These are phyloP conservation scores for Beauveria medogensis DNA, from an alignment of 2,329 filamentous ascomycete species.

Conservation along the genomic window DNA sequence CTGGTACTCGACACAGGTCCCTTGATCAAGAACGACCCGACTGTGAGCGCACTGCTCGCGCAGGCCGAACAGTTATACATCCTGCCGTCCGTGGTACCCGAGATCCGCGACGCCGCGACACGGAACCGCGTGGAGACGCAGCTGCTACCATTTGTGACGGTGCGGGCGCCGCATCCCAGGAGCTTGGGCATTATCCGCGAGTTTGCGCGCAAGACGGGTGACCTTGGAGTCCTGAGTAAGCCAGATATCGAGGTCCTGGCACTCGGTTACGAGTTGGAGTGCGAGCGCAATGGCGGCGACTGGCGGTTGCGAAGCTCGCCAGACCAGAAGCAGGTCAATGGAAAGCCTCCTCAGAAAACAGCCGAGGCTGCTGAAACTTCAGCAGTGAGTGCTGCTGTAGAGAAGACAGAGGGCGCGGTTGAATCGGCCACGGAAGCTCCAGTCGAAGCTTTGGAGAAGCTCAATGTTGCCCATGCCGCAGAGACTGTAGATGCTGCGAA, in stretches of 20 bases:
- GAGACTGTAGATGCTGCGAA: constrained; percentile 9
- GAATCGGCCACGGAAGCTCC: background rate
- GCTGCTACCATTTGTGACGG: constrained; percentile 73
- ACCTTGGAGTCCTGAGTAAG: constrained; percentile 77
- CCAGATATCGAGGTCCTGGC: constrained; percentile 87
- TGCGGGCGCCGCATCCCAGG: constrained; percentile 64
- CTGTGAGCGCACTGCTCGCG: constrained; percentile 71
- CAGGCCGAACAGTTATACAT: constrained; percentile 74
- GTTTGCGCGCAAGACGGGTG: constrained; percentile 84
- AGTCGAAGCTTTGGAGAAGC: constrained; percentile 6
- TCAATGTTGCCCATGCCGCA: constrained; percentile 12
- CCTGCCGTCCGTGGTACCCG: constrained; percentile 74
- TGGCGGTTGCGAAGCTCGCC: constrained; percentile 75
- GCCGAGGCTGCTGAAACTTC: background rate
- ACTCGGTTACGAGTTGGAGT: constrained; percentile 88
- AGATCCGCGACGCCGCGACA: constrained; percentile 81
- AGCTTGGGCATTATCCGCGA: constrained; percentile 74
- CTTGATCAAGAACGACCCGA: constrained; percentile 85
- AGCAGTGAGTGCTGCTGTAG: background rate
- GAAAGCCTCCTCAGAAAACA: constrained; percentile 46
- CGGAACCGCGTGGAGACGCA: constrained; percentile 74
- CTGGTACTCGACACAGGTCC: constrained; percentile 87
- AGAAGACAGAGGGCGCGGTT: background rate
- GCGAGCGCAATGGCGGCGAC: constrained; percentile 81
- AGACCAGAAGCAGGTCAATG: constrained; percentile 71